Evolutionary conservation across 345 rosid genomes (phyloP), one percentile per base, ranked within the genome.

Genomic region (Salix koriyanagi): DNA sequence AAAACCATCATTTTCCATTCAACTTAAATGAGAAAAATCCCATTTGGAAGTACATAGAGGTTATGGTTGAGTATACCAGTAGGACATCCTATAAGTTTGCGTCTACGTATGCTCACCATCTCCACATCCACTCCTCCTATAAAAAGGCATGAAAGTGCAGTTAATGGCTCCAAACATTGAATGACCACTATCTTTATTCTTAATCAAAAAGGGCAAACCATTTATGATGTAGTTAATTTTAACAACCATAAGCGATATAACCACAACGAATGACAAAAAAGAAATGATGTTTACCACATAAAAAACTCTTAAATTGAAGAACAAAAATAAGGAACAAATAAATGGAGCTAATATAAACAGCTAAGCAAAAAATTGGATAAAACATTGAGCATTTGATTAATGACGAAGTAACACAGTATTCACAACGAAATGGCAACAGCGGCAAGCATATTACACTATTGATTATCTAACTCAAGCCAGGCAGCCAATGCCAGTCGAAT

Each of bases 51-150:
- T 6, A 13, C 6, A 6, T 30, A 28, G 42, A 66, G 37, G 25
- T 42, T 44, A 65, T 32, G 30, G 32, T 56, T 65, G 37, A 75
- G 66, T 19, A 56, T 80, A 80, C 83, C 83, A 56, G 44, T 42
- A 36, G 61, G 23, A 11, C 15, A 39, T n/a, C 41, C 79, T 4
- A 54, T 34, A 21, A 71, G 79, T 71, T 67, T 80, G 72, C 73
- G 68, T 60, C 83, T 80, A 46, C 83, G 58, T 71, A 80, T 54
- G 58, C 83, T 80, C 79, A 80, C 79, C 83, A 80, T 80, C 12
- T 69, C 67, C 16, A 71, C 76, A 30, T 71, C 70, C 76, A 76
- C 12, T 58, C 50, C 69, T 56, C 82, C 78, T 79, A 14, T 44
- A 69, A 74, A 8, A 36, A 69, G 42, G 28, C 37, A 67, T 4